Evolutionary conservation across 257 asterid genomes (phyloP), one percentile per base, ranked within the genome.

Genomic region (Solanum peruvianum): DNA sequence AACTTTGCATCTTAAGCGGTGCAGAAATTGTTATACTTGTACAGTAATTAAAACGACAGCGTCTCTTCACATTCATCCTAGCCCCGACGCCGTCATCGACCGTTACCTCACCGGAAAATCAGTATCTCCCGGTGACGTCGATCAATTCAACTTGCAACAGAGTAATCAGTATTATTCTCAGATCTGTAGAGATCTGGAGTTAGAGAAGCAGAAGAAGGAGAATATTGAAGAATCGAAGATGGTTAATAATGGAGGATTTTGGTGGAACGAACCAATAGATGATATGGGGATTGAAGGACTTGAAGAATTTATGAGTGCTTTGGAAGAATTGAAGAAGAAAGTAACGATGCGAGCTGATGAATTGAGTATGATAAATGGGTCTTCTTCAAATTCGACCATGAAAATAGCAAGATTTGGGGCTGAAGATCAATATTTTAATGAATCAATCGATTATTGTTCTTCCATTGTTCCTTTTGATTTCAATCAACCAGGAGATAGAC

Each of bases 201-300:
- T n/a, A 25, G 80, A 72, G 47, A 72, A 72, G 80, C 20, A 72
- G 80, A 72, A 72, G 80, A 72, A 72, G 27, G 47, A 72, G 29
- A 35, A 9, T 20, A 20, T 72, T 20, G 80, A 72, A 9, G 80
- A 35, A 71, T 35, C 80, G 16, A 33, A 71, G 45, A 16, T 71
- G 80, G 27, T 35, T 45, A 71, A 33, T 60, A 83, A 15, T 13
- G 45, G 23, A 15, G 90, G 15, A 3, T 86, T 23, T 31, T 92
- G 94, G 95, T 92, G 94, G 95, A 88, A 91, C 25, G 84, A 84
- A 20, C 87, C 88, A 11, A 67, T 86, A 33, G 93, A 90, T 21
- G 67, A 85, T 6, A 21, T 88, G 91, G 91, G 86, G n/a, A 4
- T 92, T 83, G 90, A 90, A 25, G 92, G 92, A 72, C 91, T 94